Evolutionary conservation across 805 yeast species (phyloP).

Genomic region (Yarrowia sp.): DNA sequence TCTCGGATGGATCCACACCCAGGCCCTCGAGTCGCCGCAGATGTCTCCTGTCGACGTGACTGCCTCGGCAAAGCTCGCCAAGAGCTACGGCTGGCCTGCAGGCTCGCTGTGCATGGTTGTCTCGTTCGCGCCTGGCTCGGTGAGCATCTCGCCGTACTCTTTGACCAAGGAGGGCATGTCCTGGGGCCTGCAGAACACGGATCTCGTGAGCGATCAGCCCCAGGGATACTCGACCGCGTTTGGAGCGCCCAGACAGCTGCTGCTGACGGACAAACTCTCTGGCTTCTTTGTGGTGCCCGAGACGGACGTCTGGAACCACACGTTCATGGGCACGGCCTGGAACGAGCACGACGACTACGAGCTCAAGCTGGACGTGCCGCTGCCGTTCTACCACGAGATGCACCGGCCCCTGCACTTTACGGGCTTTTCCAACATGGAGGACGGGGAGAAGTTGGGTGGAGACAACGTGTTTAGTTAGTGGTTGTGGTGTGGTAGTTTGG

Average conservation of each 20-base stretch:
- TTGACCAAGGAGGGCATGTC: constrained; percentile 61
- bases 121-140: constrained; percentile 78
- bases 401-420: constrained; percentile 90
- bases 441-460: constrained; percentile 2
- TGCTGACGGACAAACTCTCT: constrained; percentile 68
- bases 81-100: constrained; percentile 43
- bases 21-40: constrained; percentile 58
- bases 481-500: background rate
- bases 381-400: constrained; percentile 75
- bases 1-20: constrained; percentile 94
- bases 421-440: constrained; percentile 45
- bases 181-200: constrained; percentile 74
- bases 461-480: constrained; percentile 5
- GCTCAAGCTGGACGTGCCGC: constrained; percentile 73
- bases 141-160: constrained; percentile 66
- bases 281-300: constrained; percentile 89
- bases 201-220: constrained; percentile 54
- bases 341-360: constrained; percentile 56
- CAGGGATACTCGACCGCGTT: constrained; percentile 64
- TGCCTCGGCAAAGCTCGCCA: constrained; percentile 48
- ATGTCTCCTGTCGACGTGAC: constrained; percentile 72
- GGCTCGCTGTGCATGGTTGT: constrained; percentile 60
- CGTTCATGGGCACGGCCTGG: constrained; percentile 86
- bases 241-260: constrained; percentile 61
- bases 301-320: constrained; percentile 83